These are phyloP conservation scores for Candida labiduridarum DNA, from an alignment of 1,139 yeast genomes.

Conservation along the genomic window DNA sequence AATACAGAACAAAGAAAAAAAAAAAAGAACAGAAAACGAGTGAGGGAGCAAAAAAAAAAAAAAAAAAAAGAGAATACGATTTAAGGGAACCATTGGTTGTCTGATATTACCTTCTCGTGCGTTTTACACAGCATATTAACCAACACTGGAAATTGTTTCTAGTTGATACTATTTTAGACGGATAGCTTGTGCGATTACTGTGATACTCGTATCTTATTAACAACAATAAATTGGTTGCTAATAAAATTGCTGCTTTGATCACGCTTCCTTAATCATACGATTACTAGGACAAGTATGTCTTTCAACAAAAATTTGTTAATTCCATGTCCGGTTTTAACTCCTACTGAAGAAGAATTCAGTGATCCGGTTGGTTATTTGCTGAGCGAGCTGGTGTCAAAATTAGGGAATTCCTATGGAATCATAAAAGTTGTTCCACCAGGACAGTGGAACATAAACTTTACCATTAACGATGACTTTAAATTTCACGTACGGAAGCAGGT, in stretches of 20 bases:
- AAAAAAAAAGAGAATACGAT: neutral
- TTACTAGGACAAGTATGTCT: slow-evolving; percentile 4
- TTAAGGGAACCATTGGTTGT: slow-evolving; percentile 4
- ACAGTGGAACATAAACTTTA: slow-evolving; percentile 55
- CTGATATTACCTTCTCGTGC: neutral
- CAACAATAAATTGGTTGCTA: neutral
- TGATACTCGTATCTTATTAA: slow-evolving; percentile 8
- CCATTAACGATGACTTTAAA: slow-evolving; percentile 54
- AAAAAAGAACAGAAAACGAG: neutral
- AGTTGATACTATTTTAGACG: slow-evolving; percentile 10
- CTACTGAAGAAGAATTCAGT: slow-evolving; percentile 54
- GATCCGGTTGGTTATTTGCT: slow-evolving; percentile 67
- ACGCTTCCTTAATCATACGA: neutral
- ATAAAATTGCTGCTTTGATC: neutral
- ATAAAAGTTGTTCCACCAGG: slow-evolving; percentile 67
- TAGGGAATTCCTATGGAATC: slow-evolving; percentile 66
- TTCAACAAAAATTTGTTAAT: slow-evolving; percentile 31
- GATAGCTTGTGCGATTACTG: slow-evolving; percentile 6
- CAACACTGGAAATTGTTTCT: neutral
- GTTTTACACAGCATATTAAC: neutral
- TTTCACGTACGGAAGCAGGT: slow-evolving; percentile 70
- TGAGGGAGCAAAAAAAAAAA: slow-evolving; percentile 1
- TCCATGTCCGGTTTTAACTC: slow-evolving; percentile 60
- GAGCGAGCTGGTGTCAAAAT: slow-evolving; percentile 44
- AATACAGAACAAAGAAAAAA: neutral